These are phyloP conservation scores for Paramarasmius palmivorus DNA, from an alignment of 1,284 basidiomycete species.

Conservation along the genomic window DNA sequence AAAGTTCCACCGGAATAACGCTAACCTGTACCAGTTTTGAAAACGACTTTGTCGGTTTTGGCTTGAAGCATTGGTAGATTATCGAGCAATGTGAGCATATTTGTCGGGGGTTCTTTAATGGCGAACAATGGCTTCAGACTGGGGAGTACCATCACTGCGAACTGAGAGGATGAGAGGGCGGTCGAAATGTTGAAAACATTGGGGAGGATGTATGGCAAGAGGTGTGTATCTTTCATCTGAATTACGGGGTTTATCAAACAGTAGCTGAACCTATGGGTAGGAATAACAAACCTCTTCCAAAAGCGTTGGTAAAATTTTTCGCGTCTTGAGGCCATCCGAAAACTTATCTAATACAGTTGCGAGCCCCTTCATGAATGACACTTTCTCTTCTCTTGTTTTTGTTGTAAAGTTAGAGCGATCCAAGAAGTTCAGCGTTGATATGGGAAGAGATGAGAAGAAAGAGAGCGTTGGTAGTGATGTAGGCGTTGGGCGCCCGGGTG, in stretches of 20 bases:
- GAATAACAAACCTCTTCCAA: conserved; percentile 74
- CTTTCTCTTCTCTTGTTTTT: conserved; percentile 93
- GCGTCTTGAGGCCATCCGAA: conserved; percentile 81
- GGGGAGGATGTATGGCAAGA: conserved; percentile 95
- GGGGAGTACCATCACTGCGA: conserved; percentile 81
- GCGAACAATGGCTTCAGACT: conserved; percentile 89
- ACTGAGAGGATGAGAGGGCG: conserved; percentile 78
- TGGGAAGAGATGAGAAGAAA: conserved; percentile 97
- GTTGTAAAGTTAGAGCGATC: conserved; percentile 95
- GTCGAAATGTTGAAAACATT: conserved; percentile 94
- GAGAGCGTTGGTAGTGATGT: conserved; percentile 77
- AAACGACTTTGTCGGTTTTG: conserved; percentile 87
- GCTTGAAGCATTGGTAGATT: conserved; percentile 86
- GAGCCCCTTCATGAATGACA: conserved; percentile 93
- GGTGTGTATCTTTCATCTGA: conserved; percentile 90
- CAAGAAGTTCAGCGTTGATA: conserved; percentile 95
- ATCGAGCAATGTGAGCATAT: conserved; percentile 91
- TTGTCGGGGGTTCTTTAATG: conserved; percentile 95
- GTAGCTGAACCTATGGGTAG: conserved; percentile 4
- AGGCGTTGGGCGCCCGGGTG: conserved; percentile 74
- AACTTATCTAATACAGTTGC: conserved; percentile 83
- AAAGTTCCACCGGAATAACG: background rate
- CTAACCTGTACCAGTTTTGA: conserved; percentile 70
- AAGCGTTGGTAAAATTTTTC: conserved; percentile 94
- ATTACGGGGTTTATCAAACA: background rate